Percentiles rank a stretch among this genome's conserved stretches.
These are phyloP conservation scores for Spatholobus suberectus DNA, from an alignment of 306 rosid genomes.

Conservation along the genomic window DNA sequence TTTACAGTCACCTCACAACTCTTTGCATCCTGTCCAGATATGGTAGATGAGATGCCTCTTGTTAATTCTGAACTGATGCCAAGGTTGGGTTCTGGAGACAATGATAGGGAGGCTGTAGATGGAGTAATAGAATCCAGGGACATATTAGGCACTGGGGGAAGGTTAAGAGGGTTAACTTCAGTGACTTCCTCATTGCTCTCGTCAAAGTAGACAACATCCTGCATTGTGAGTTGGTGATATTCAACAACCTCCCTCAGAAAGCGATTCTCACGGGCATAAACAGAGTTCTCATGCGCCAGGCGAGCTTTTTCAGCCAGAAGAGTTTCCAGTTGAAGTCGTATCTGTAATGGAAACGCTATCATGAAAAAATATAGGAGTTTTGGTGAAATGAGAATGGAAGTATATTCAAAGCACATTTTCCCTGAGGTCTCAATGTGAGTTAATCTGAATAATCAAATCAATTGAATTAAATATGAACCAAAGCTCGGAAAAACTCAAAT, in stretches of 20 bases:
- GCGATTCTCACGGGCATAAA: slow-evolving; percentile 91
- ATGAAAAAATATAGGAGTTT: background rate
- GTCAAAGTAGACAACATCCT: slow-evolving; percentile 92
- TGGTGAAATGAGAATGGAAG: slow-evolving; percentile 13
- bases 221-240: slow-evolving; percentile 97
- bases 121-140: slow-evolving; percentile 40
- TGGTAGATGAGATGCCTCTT: slow-evolving; percentile 40
- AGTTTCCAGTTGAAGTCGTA: slow-evolving; percentile 93
- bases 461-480: background rate
- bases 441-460: slow-evolving; percentile 1
- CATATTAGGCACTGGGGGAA: slow-evolving; percentile 47
- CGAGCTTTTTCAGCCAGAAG: slow-evolving; percentile 97
- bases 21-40: slow-evolving; percentile 36
- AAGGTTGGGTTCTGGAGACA: slow-evolving; percentile 39
- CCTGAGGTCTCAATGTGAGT: background rate
- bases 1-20: slow-evolving; percentile 28
- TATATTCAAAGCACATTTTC: background rate
- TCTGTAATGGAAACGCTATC: slow-evolving; percentile 55
- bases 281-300: slow-evolving; percentile 89
- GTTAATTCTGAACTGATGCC: slow-evolving; percentile 45
- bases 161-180: slow-evolving; percentile 85
- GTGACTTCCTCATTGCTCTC: slow-evolving; percentile 90
- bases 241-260: slow-evolving; percentile 95
- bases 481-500: slow-evolving; percentile 22
- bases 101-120: slow-evolving; percentile 37